phyloP scores from a whole-genome alignment of 2,329 filamentous ascomycete species.

The Truncatella angustata region DNA sequence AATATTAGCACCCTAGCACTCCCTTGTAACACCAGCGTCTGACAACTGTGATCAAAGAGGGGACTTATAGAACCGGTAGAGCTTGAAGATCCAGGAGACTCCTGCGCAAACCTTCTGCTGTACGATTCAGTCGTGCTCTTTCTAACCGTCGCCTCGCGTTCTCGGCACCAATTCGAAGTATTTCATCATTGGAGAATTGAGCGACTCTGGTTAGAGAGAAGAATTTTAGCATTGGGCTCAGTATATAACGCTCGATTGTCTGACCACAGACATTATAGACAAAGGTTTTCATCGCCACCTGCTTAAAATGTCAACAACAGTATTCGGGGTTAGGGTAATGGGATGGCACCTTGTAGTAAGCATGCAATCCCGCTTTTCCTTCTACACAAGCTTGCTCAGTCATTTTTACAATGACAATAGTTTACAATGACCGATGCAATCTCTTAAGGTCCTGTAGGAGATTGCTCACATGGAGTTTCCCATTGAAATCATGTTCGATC shows the following conservation, averaged over 20 bases:
- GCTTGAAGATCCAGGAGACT: not conserved
- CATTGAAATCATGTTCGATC: too few relatives aligned
- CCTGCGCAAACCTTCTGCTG: not conserved
- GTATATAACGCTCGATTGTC: conserved; percentile 24
- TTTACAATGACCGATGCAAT: too few relatives aligned
- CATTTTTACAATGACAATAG: too few relatives aligned
- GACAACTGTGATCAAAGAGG: too few relatives aligned
- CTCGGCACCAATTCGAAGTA: conserved; percentile 2
- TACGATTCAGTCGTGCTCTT: not conserved
- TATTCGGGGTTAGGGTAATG: too few relatives aligned
- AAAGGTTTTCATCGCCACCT: conserved; percentile 25
- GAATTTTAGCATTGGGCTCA: conserved; percentile 15
- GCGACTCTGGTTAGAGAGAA: conserved; percentile 13
- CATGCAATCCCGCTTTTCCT: too few relatives aligned
- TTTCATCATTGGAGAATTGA: not conserved
- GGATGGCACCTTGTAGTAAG: too few relatives aligned
- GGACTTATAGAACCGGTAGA: not conserved
- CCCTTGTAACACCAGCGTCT: too few relatives aligned
- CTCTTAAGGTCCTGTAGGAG: too few relatives aligned
- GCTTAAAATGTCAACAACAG: not conserved
- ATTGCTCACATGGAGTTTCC: too few relatives aligned
- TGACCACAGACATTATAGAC: conserved; percentile 26
- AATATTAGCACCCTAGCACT: too few relatives aligned
- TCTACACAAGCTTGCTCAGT: too few relatives aligned
- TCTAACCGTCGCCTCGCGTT: not conserved